phyloP scores from a whole-genome alignment of 345 rosid species.

The Gynandropsis gynandra region DNA sequence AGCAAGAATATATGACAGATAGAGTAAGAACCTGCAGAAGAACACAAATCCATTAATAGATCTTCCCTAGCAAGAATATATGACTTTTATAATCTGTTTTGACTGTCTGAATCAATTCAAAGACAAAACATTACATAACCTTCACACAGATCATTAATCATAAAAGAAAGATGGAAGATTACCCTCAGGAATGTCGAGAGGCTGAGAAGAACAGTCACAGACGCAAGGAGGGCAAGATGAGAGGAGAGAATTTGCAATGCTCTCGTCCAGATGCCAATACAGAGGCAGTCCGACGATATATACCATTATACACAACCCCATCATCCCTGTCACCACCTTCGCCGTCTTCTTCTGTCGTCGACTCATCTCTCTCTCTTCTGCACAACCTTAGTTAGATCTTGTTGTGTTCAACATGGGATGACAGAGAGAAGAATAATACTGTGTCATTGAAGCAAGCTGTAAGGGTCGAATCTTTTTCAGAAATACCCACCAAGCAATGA shows the following conservation, averaged over 20 bases:
- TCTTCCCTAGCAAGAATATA: no score
- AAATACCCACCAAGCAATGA: no score
- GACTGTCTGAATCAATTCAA: no score
- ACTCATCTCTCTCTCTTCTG: constrained; percentile 23
- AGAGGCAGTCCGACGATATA: constrained; percentile 48
- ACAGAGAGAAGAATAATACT: no score
- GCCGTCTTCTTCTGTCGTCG: constrained; percentile 36
- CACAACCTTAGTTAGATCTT: no score
- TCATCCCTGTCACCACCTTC: constrained; percentile 30
- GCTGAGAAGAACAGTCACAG: constrained; percentile 59
- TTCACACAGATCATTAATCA: background rate
- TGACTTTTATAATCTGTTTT: no score
- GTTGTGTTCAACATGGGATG: no score
- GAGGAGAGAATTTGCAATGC: constrained; percentile 27
- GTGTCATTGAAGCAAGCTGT: no score
- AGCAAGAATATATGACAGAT: no score
- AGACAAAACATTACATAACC: no score
- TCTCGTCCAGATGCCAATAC: constrained; percentile 47
- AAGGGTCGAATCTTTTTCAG: no score
- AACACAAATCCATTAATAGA: constrained; percentile 10
- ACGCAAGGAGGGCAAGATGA: constrained; percentile 40
- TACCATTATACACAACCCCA: constrained; percentile 43
- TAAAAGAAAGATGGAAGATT: constrained; percentile 1
- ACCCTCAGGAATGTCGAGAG: constrained; percentile 45
- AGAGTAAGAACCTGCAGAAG: constrained; percentile 38